Base-by-base conservation (phyloP, 805 yeast species). In the Yarrowia sp. region DNA sequence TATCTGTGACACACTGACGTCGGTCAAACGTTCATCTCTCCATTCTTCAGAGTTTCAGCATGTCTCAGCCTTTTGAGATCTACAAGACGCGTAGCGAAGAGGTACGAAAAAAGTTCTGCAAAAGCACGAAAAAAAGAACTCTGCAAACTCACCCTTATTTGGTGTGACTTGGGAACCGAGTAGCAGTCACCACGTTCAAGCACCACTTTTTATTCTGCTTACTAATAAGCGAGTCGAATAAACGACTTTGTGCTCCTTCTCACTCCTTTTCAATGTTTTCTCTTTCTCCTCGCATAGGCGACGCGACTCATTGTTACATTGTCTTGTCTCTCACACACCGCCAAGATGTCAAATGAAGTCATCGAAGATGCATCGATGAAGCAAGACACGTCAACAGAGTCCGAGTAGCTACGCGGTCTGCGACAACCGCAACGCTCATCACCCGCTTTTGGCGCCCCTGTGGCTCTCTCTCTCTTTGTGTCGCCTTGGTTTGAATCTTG, bases 331-430 rank as follows among this genome's bases (percentile, higher is more conserved):
- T 9, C 12, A 38, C 40, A 38, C 40, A 11, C 36, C 38, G 49
- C 64, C 49, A 42, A 56, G 64, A 10, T 55, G 41, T 19, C 49
- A 56, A n/a, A 56, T 56, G 61, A 56, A 56, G 64, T 56, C 64
- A 56, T 42, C 64, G 49, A 26, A 9, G 49, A 10, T 56, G 49
- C 64, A 42, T 56, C 26, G 32, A 32, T 19, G 43, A 36, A 32
- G 58, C 45, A 45, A 22, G 8, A 38, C 59, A 22, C 45, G 45
- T 53, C 15, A 3, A 53, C 45, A 19, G 45, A 19, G 45, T 14
- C 36, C 32, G 32, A 26, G 32, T 38, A 10, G 40, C 40, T 10
- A 53, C 59, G 59, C 59, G 59, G 40, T n/a, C 40, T 53, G 59
- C 45, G 59, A 53, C 59, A 52, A 38, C 8, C n/a, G 14, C 43